Evolutionary conservation across 176 grass and related monocot species (phyloP), one percentile per base, ranked within the genome.

Genomic region (Coix lacrymajobi): DNA sequence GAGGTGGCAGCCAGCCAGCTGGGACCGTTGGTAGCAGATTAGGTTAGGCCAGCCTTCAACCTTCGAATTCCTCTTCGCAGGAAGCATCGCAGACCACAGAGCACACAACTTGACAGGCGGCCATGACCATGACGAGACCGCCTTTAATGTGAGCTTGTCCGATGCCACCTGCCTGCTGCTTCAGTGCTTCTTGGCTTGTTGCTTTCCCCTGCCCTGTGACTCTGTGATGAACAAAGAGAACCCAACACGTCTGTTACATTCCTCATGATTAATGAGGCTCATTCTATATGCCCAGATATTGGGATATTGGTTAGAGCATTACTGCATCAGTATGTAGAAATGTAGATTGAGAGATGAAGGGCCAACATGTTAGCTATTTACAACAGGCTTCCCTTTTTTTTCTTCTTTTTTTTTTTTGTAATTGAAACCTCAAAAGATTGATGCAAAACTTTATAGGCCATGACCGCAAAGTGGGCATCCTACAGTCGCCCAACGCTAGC

Each of bases 241-340:
- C 15, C 73, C 11, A 78, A 5, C 45, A 84, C 73, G 80, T 63
- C 32, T 88, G 54, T 63, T 22, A 69, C 33, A 69, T 56, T 24
- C 34, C 24, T 16, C 54, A 39, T 30, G 43, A 71, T 62, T 62
- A 61, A 37, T 66, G 7, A 51, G 41, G 13, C 14, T 33, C 40
- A 49, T 31, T 20, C 14, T 28, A 15, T 28, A 15, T 19, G 8
- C 8, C 7, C 3, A 49, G 3, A 71, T 45, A 28, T 5, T 17
- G 26, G 36, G 8, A 34, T 52, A 33, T 10, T 34, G 12, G 71
- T 11, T 6, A 16, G 40, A 71, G 40, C 69, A 72, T 28, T 19
- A n/a, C 52, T 10, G 52, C 52, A 56, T 56, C 7, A 32, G 25
- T 70, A 41, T 70, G 24, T 15, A 31, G 28, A 31, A 32, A 31